phyloP scores from a whole-genome alignment of 1,284 basidiomycete species.

The Cystobasidiaceae sp. region DNA sequence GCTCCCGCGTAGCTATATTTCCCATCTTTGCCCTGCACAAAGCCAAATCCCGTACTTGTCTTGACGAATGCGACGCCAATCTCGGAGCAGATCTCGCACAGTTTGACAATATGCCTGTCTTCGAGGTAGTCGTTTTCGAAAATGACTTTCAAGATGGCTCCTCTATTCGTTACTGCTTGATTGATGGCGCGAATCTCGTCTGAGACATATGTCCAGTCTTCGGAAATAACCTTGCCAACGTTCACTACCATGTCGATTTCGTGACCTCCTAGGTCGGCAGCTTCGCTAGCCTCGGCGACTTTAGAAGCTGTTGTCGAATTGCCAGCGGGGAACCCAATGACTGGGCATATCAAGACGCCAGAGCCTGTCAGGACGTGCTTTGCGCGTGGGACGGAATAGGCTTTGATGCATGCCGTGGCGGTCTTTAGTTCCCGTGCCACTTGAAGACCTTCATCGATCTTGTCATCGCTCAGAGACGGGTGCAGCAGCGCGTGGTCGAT shows the following conservation, averaged over 20 bases:
- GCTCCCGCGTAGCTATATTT: constrained; percentile 37
- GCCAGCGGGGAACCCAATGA: constrained; percentile 40
- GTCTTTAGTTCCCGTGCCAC: constrained; percentile 33
- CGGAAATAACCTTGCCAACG: constrained; percentile 38
- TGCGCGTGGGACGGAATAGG: constrained; percentile 37
- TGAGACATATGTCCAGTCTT: constrained; percentile 39
- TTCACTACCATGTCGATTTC: constrained; percentile 42
- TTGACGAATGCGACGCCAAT: constrained; percentile 40
- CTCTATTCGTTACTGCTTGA: constrained; percentile 34
- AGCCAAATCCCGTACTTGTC: constrained; percentile 40
- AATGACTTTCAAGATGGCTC: constrained; percentile 40
- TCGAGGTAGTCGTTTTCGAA: constrained; percentile 40
- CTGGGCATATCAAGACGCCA: constrained; percentile 35
- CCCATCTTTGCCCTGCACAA: constrained; percentile 36
- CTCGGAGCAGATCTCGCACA: constrained; percentile 38
- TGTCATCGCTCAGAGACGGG: constrained; percentile 40
- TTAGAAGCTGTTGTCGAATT: constrained; percentile 35
- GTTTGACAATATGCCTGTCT: constrained; percentile 37
- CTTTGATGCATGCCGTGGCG: constrained; percentile 41
- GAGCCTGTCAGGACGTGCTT: constrained; percentile 33
- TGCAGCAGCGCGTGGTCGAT: constrained; percentile 40
- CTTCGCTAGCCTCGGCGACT: constrained; percentile 18
- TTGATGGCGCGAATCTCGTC: constrained; percentile 39
- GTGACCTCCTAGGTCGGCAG: constrained; percentile 32
- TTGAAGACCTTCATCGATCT: constrained; percentile 35